Base-by-base conservation (phyloP, 345 rosid species). In the Chamaenerion angustifolium region DNA sequence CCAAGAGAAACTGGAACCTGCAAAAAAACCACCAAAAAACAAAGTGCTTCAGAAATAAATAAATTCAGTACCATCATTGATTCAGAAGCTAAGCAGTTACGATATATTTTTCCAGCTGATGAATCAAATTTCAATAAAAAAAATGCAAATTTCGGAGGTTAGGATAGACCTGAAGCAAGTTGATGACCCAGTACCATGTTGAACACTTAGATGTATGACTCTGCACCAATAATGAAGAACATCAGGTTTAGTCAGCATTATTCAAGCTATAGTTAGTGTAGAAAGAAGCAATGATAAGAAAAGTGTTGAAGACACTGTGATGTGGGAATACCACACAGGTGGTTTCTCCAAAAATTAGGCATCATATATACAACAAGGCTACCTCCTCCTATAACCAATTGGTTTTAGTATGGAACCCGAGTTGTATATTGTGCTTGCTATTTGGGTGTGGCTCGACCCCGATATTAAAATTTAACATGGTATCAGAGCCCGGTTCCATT, bases 1-100 rank as follows among this genome's bases (percentile, higher is more conserved):
- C 79, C 81, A 43, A 79, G 54, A 41, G 94, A 71, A 59, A 84
- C 83, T 2, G 88, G 94, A 56, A 84, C 64, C 88, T 84, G 64
- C 49, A 57, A 42, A 14, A 18, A 37, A 15, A 2, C 27, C 27
- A 2, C 2, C 27, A 23, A 45, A 18, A 16, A 4, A 43, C 14
- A 37, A 15, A 18, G 43, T 43, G 46, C 52, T 16, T 56, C 12
- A 41, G 25, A n/a, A n/a, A n/a, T n/a, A n/a, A 31, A 46, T 31
- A 23, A 23, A 23, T 23, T 23, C 2, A 23, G 5, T 31, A 5
- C 5, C 37, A 8, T 31, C 37, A 31, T 31, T 31, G 37, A 31
- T 31, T 31, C 37, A 31, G 37, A 31, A 31, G 37, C 37, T 31
- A 31, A 31, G 37, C 37, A 31, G 37, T 31, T 3, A 31, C 37